These are phyloP conservation scores for Malassezia dermatis DNA, from an alignment of 1,284 basidiomycete genomes.

Conservation along the genomic window DNA sequence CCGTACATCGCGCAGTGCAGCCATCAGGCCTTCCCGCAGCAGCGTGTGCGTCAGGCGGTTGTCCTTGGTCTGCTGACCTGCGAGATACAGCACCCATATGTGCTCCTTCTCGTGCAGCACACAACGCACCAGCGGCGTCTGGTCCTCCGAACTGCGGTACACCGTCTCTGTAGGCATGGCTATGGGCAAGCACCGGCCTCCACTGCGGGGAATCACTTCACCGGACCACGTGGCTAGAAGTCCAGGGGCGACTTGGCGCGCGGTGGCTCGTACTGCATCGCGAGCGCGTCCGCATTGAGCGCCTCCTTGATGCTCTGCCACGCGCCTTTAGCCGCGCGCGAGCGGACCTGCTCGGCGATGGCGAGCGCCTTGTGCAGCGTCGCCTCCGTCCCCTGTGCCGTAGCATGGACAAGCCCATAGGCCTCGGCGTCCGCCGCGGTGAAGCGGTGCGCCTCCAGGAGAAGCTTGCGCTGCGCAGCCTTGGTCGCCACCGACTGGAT, in stretches of 20 bases:
- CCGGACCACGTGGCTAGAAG: background rate
- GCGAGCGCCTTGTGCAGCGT: slow-evolving; percentile 54
- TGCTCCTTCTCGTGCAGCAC: slow-evolving; percentile 19
- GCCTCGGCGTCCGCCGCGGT: slow-evolving; percentile 62
- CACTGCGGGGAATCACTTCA: background rate
- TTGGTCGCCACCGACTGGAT: slow-evolving; percentile 60
- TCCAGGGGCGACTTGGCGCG: background rate
- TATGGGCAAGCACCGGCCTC: background rate
- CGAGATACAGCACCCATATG: slow-evolving; percentile 31
- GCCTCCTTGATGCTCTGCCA: slow-evolving; percentile 53
- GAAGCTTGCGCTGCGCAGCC: slow-evolving; percentile 61
- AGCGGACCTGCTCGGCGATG: slow-evolving; percentile 48
- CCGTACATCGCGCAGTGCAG: slow-evolving; percentile 68
- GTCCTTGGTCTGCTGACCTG: slow-evolving; percentile 52
- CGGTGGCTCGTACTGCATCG: slow-evolving; percentile 7
- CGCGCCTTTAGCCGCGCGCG: slow-evolving; percentile 49
- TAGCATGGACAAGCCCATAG: slow-evolving; percentile 60
- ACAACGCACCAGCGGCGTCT: slow-evolving; percentile 18
- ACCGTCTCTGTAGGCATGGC: background rate
- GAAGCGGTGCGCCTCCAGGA: slow-evolving; percentile 73
- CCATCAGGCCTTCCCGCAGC: slow-evolving; percentile 56
- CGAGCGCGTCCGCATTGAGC: slow-evolving; percentile 21
- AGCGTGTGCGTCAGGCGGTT: slow-evolving; percentile 60
- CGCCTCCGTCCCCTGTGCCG: slow-evolving; percentile 53
- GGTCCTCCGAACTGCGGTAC: background rate